Percentiles rank a stretch among this genome's conserved stretches.
Conservation (phyloP, 192 early-diverging fungal species). For the Linnemannia hyalina region DNA sequence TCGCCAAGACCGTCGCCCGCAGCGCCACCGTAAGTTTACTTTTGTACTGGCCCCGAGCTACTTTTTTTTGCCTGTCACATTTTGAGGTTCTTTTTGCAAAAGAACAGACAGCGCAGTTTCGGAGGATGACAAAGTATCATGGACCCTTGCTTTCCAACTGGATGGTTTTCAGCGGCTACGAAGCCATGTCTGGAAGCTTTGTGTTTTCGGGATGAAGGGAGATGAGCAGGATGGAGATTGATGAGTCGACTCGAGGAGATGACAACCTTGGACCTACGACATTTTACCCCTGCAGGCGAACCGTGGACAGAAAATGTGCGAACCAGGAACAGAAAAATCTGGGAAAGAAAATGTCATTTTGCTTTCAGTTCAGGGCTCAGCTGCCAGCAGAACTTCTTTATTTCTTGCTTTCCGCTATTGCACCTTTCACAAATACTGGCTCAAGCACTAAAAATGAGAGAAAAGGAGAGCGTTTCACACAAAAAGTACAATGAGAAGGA, state of each 20-base stretch:
- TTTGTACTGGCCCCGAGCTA: background rate
- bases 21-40: conserved; percentile 62
- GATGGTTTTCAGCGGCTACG: background rate
- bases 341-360: background rate
- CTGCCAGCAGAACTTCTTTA: background rate
- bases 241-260: background rate
- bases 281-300: background rate
- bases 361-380: conserved; percentile 3
- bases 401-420: background rate
- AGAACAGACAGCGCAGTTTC: background rate
- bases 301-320: too few relatives aligned
- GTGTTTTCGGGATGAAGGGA: background rate
- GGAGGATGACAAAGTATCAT: background rate
- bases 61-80: background rate
- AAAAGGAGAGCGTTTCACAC: background rate
- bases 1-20: conserved; percentile 76
- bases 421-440: background rate
- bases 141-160: background rate
- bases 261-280: background rate
- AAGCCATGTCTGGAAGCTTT: background rate
- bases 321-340: conserved; percentile 16
- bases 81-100: background rate
- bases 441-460: background rate
- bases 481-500: background rate
- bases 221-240: background rate